Conservation (phyloP, 2,329 filamentous ascomycete genomes). For the Stagonosporopsis tanaceti region DNA sequence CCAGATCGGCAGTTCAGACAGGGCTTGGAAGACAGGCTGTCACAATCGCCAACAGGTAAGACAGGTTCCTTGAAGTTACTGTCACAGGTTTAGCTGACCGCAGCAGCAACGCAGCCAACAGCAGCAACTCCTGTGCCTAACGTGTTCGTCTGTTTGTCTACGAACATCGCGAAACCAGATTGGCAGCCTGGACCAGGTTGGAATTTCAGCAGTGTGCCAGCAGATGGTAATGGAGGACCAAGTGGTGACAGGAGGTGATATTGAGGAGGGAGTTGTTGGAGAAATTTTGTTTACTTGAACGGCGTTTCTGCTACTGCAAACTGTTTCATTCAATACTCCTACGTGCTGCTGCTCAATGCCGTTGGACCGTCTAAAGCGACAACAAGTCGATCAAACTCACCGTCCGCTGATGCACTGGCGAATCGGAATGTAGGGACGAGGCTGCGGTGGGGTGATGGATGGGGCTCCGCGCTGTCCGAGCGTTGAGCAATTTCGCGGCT, state of each 20-base stretch:
- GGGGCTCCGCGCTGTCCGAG: constrained; percentile 24
- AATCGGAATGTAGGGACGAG: constrained; percentile 13
- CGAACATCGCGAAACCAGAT: not conserved
- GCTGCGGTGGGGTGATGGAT: constrained; percentile 19
- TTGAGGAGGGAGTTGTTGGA: not conserved
- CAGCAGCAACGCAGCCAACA: not conserved
- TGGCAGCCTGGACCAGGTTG: constrained; percentile 3
- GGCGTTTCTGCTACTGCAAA: not conserved
- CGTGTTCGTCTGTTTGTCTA: constrained; percentile 3
- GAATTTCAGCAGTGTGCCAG: not conserved
- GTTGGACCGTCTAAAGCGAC: not conserved
- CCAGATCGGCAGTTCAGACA: constrained; percentile 1
- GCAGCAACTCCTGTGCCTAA: not conserved
- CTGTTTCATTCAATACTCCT: not conserved
- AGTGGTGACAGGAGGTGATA: not conserved
- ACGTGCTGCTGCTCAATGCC: not conserved
- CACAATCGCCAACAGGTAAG: not conserved
- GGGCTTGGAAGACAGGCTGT: not conserved
- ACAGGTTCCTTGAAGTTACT: not conserved
- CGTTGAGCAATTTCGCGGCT: constrained; percentile 21
- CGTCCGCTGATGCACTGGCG: constrained; percentile 1
- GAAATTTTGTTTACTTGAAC: not conserved
- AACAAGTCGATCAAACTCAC: constrained; percentile 7
- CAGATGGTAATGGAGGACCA: not conserved
- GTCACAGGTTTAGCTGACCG: not conserved